Evolutionary conservation across 208 protist species (phyloP).

Genomic region (Acanthamoeba rhysodes): DNA sequence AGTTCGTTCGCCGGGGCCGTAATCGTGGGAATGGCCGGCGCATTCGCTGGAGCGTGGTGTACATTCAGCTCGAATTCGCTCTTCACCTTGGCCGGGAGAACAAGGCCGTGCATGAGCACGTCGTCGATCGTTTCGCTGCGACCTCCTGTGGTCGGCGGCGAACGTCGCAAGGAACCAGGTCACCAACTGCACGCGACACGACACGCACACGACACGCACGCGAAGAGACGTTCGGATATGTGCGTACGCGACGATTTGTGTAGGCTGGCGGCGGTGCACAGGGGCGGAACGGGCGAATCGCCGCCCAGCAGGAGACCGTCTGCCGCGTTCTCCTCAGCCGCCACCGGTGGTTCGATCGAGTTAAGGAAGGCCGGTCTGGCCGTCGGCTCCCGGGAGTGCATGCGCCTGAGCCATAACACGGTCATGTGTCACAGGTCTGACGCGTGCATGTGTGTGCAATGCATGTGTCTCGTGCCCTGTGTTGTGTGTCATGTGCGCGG

Average conservation of each 20-base stretch:
- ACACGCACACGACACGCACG: neutral
- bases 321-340: neutral
- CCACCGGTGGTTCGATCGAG: neutral
- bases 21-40: too few species aligned
- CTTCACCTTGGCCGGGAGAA: neutral
- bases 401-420: neutral
- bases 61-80: neutral
- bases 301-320: neutral
- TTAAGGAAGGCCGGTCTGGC: neutral
- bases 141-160: neutral
- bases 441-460: neutral
- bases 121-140: conserved; percentile 18
- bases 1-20: neutral
- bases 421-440: neutral
- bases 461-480: neutral
- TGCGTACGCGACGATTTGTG: neutral
- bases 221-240: neutral
- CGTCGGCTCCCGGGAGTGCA: neutral
- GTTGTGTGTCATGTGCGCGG: too few species aligned
- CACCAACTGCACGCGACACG: neutral
- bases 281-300: neutral
- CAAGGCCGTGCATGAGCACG: neutral
- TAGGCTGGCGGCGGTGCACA: neutral
- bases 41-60: neutral
- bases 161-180: too few species aligned